Evolutionary conservation across 495 filamentous ascomycete genomes (phyloP).

Genomic region (Hyaloscypha bicolor): DNA sequence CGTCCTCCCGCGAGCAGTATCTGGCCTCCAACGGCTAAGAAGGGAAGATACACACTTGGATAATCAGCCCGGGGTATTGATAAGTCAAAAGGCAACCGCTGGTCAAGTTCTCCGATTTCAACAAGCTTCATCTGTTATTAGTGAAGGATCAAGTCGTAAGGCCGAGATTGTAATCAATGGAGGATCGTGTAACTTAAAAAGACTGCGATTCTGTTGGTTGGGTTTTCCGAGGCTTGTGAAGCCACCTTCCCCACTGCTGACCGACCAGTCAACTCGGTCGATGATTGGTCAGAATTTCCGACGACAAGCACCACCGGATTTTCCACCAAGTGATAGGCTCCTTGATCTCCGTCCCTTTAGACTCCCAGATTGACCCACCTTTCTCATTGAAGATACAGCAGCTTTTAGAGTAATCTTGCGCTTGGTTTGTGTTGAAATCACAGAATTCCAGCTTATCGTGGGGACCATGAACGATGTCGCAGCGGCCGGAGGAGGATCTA

Average conservation of each 20-base stretch:
- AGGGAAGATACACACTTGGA: background rate
- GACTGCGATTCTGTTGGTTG: background rate
- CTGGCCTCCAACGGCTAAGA: background rate
- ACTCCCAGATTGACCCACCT: background rate
- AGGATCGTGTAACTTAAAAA: background rate
- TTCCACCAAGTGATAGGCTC: background rate
- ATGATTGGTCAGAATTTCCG: conserved; percentile 5
- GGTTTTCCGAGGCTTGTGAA: background rate
- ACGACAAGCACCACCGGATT: background rate
- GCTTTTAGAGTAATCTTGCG: too few relatives aligned
- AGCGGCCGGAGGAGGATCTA: background rate
- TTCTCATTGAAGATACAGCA: too few relatives aligned
- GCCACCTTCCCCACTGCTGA: background rate
- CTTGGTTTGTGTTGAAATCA: too few relatives aligned
- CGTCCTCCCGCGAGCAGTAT: background rate
- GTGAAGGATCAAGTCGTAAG: background rate
- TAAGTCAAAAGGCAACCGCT: background rate
- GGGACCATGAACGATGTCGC: background rate
- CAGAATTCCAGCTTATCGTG: too few relatives aligned
- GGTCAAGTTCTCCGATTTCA: background rate
- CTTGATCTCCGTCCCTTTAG: background rate
- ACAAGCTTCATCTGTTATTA: background rate
- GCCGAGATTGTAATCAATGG: background rate
- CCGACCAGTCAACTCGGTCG: background rate
- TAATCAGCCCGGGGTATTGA: conserved; percentile 1